Conservation (phyloP, 2,329 filamentous ascomycete genomes). For the Acrocalymma vagum region DNA sequence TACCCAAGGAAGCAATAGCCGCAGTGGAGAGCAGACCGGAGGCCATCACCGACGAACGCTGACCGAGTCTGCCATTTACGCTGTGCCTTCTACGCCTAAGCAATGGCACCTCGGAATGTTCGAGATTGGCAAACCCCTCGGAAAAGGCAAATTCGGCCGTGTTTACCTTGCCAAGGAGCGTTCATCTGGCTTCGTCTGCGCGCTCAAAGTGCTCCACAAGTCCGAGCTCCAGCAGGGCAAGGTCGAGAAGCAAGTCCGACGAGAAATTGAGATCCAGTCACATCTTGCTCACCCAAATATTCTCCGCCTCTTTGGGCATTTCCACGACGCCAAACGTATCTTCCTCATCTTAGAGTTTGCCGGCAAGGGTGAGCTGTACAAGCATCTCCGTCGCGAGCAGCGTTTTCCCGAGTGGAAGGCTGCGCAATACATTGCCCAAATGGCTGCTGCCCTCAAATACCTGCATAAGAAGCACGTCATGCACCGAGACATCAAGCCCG, state of each 20-base stretch:
- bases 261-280: constrained; percentile 90
- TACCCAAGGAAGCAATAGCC: constrained; percentile 67
- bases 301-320: constrained; percentile 83
- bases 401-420: constrained; percentile 87
- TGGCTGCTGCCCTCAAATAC: constrained; percentile 89
- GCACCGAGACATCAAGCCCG: constrained; percentile 96
- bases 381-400: constrained; percentile 80
- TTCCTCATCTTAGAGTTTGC: constrained; percentile 90
- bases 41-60: constrained; percentile 51
- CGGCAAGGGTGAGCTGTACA: constrained; percentile 86
- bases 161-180: constrained; percentile 87
- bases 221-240: constrained; percentile 80
- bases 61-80: constrained; percentile 58
- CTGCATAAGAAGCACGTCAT: constrained; percentile 97
- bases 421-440: constrained; percentile 86
- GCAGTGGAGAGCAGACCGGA: constrained; percentile 45
- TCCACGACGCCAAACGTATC: constrained; percentile 87
- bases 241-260: constrained; percentile 86
- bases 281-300: constrained; percentile 89
- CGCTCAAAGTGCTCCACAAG: constrained; percentile 87
- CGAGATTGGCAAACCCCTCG: constrained; percentile 85
- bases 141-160: constrained; percentile 87
- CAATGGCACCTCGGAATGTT: constrained; percentile 92
- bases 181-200: constrained; percentile 82
- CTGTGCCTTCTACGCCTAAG: constrained; percentile 48